phyloP scores from a whole-genome alignment of 176 grass and related monocot genomes.

The Thinopyrum elongatum region DNA sequence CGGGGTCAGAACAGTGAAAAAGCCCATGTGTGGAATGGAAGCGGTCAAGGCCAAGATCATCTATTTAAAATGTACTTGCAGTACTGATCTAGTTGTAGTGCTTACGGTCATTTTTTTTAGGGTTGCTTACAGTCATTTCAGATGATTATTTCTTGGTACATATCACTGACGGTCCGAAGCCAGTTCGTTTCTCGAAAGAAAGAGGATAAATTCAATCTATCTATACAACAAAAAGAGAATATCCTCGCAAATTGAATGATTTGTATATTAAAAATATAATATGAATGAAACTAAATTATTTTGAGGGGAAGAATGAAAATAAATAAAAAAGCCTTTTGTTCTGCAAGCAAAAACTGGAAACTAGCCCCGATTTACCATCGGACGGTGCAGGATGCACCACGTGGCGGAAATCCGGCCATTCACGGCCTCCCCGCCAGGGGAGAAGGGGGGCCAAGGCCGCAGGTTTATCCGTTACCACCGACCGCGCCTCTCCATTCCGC shows the following conservation, averaged over 20 bases:
- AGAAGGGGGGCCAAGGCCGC: neutral
- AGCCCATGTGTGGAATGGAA: too few relatives aligned
- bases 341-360: neutral
- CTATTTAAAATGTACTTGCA: too few relatives aligned
- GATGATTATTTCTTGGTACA: too few relatives aligned
- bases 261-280: accelerated
- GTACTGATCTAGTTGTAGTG: too few relatives aligned
- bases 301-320: neutral
- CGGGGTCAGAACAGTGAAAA: too few relatives aligned
- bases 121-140: too few relatives aligned
- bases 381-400: neutral
- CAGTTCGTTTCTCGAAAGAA: neutral
- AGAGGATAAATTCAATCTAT: neutral
- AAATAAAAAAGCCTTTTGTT: neutral
- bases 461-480: slow-evolving; percentile 33
- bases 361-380: neutral
- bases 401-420: neutral
- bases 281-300: neutral
- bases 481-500: neutral
- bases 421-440: neutral
- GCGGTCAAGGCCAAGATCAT: too few relatives aligned
- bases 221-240: too few relatives aligned
- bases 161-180: neutral
- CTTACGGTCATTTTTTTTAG: too few relatives aligned
- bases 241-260: too few relatives aligned